Percentiles rank a stretch among this genome's conserved stretches.
Conservation (phyloP, 768 basidiomycete species). For the Termitomyces sp. region DNA sequence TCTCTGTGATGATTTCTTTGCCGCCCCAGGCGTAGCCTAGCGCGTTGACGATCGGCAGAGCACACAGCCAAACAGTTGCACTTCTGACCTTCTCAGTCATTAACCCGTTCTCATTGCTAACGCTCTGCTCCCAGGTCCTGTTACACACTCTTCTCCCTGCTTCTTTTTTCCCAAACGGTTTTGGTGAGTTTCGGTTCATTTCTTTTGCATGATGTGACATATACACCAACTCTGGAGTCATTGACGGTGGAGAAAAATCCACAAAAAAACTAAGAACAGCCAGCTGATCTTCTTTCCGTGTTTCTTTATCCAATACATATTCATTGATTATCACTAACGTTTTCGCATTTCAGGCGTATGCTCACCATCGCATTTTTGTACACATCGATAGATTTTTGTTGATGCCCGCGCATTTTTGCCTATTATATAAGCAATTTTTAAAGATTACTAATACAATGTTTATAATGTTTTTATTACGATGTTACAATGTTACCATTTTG, state of each 20-base stretch:
- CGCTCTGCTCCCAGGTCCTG: neutral
- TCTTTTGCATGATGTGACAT: conserved; percentile 33
- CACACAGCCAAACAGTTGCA: conserved; percentile 68
- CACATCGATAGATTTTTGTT: too few relatives aligned
- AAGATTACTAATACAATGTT: too few relatives aligned
- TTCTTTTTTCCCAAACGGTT: neutral
- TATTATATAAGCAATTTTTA: too few relatives aligned
- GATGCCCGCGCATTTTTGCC: too few relatives aligned
- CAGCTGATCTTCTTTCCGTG: conserved; percentile 36
- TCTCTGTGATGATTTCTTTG: conserved; percentile 55
- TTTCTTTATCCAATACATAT: neutral
- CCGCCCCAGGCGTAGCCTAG: conserved; percentile 71
- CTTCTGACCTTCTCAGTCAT: conserved; percentile 37
- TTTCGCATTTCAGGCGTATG: neutral
- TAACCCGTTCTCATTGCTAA: neutral
- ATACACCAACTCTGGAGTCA: conserved; percentile 40
- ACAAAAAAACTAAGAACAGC: conserved; percentile 58
- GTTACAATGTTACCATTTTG: too few relatives aligned
- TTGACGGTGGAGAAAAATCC: conserved; percentile 37
- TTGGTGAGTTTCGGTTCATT: conserved; percentile 12
- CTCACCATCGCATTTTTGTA: neutral
- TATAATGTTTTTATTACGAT: too few relatives aligned
- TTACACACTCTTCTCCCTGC: too few relatives aligned
- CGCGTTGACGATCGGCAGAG: conserved; percentile 62
- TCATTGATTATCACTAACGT: neutral